Percentiles rank a stretch among this genome's conserved stretches.
Evolutionary conservation across 2,329 filamentous ascomycete species (phyloP).

Genomic region (Leptographium galeiforme): DNA sequence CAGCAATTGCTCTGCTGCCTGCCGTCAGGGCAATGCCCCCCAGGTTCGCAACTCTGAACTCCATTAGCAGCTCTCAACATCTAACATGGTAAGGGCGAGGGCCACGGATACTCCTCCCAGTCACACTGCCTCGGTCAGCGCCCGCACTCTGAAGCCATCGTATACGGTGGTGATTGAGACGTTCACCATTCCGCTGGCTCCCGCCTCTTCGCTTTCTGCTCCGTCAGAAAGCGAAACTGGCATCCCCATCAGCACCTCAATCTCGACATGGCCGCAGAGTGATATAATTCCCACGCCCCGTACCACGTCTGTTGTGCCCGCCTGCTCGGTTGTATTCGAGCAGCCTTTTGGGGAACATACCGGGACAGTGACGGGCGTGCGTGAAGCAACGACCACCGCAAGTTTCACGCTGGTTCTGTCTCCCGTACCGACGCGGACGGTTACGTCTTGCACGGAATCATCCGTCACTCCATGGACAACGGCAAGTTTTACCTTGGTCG

Average conservation of each 20-base stretch:
- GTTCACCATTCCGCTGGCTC: constrained; percentile 4
- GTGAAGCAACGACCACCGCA: neutral
- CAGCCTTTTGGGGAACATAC: too few relatives aligned
- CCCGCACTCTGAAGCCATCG: too few relatives aligned
- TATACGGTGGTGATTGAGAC: constrained; percentile 8
- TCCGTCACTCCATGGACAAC: neutral
- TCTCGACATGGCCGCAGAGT: too few relatives aligned
- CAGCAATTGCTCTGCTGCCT: neutral
- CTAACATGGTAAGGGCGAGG: neutral
- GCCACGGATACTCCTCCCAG: neutral
- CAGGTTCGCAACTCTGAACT: neutral
- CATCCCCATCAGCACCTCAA: too few relatives aligned
- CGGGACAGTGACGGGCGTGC: too few relatives aligned
- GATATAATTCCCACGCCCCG: too few relatives aligned
- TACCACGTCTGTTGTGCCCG: neutral
- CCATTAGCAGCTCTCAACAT: too few relatives aligned
- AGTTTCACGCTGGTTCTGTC: neutral
- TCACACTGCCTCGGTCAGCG: too few relatives aligned
- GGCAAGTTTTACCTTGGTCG: constrained; percentile 4
- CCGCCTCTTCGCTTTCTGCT: neutral
- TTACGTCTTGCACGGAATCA: neutral
- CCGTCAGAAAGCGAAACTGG: too few relatives aligned
- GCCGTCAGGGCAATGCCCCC: neutral
- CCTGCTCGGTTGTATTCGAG: neutral
- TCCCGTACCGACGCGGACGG: neutral